Evolutionary conservation across 345 rosid species (phyloP).

Genomic region (Hibiscus tridactylites): DNA sequence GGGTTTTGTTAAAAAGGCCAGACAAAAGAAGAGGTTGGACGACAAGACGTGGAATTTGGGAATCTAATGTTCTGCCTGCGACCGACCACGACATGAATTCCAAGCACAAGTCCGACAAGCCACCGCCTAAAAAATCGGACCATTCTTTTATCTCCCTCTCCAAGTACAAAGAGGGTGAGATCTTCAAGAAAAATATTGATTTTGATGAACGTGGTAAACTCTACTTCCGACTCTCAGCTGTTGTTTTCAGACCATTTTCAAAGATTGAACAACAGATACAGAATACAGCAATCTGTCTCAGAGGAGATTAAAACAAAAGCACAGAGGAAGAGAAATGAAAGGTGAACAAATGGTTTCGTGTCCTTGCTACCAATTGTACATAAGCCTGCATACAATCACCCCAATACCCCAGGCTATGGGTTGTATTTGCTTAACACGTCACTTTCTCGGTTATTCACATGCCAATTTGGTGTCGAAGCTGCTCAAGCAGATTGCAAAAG

Average conservation of each 20-base stretch:
- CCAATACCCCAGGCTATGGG: slow-evolving; percentile 24
- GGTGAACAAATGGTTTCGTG: slow-evolving; percentile 9
- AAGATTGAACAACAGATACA: slow-evolving; percentile 10
- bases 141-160: neutral
- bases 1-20: neutral
- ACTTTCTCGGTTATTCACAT: slow-evolving; percentile 52
- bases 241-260: neutral
- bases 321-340: neutral
- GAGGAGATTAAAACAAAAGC: neutral
- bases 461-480: slow-evolving; percentile 97
- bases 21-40: neutral
- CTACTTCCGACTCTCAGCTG: neutral
- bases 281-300: slow-evolving; percentile 4
- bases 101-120: neutral
- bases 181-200: neutral
- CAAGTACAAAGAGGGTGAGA: neutral
- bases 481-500: slow-evolving; percentile 88
- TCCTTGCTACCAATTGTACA: slow-evolving; percentile 4
- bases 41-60: neutral
- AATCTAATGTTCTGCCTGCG: neutral
- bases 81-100: neutral
- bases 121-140: neutral
- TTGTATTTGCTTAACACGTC: slow-evolving; percentile 5
- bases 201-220: neutral
- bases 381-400: slow-evolving; percentile 4